Evolutionary conservation across 169 alveolate species (phyloP).

Genomic region (Perkinsus marinus): DNA sequence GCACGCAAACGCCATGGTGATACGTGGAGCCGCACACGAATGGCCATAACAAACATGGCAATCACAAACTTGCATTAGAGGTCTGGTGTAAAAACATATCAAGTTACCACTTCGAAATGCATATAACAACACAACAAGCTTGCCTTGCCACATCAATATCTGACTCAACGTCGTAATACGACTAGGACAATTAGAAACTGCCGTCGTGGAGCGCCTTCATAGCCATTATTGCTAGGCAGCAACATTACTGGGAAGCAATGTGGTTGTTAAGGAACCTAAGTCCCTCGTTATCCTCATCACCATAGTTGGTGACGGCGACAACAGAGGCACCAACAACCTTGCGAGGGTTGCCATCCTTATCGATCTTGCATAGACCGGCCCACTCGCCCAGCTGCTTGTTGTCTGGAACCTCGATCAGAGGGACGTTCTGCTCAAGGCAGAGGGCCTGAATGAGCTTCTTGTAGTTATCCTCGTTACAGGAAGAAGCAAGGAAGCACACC

Average conservation of each 20-base stretch:
- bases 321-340: constrained; percentile 89
- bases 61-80: too few species aligned
- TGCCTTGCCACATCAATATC: neutral
- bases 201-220: neutral
- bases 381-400: constrained; percentile 86
- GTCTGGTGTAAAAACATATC: too few species aligned
- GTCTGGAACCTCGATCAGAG: constrained; percentile 77
- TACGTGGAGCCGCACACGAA: too few species aligned
- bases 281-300: constrained; percentile 80
- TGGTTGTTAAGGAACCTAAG: constrained; percentile 69
- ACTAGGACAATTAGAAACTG: neutral
- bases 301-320: constrained; percentile 83
- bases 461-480: constrained; percentile 84
- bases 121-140: neutral
- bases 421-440: constrained; percentile 74
- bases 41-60: too few species aligned
- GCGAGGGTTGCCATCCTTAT: constrained; percentile 80
- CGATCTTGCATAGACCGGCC: constrained; percentile 90
- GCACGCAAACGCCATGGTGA: too few species aligned
- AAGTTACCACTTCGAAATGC: too few species aligned
- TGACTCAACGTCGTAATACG: neutral
- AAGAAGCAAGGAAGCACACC: constrained; percentile 66
- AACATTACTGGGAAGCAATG: constrained; percentile 22
- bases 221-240: neutral
- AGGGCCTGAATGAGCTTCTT: constrained; percentile 75